These are phyloP conservation scores for Phoma sp. DNA, from an alignment of 2,329 filamentous ascomycete species.

Conservation along the genomic window DNA sequence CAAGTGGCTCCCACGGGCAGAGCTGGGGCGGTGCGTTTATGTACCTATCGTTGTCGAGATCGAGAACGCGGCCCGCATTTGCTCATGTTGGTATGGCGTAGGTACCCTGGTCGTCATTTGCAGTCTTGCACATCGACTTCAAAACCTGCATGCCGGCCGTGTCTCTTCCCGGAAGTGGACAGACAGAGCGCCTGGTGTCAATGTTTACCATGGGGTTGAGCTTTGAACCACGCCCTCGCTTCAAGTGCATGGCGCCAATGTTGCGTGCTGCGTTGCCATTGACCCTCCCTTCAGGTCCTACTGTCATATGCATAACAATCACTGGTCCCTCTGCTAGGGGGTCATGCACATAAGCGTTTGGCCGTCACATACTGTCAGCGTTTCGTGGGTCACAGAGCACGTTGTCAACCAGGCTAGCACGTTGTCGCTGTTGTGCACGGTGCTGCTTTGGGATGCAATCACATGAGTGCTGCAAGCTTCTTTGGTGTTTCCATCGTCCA, in stretches of 20 bases:
- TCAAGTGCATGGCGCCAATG: conserved; percentile 19
- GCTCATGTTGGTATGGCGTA: conserved; percentile 33
- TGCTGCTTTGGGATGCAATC: neutral
- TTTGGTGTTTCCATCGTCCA: neutral
- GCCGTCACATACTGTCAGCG: no score
- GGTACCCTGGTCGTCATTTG: conserved; percentile 28
- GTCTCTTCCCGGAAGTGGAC: conserved; percentile 5
- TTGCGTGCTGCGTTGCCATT: conserved; percentile 18
- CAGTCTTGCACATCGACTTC: conserved; percentile 20
- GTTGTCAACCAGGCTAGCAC: conserved; percentile 2
- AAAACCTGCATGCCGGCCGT: conserved; percentile 21
- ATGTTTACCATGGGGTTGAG: neutral
- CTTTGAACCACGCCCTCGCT: no score
- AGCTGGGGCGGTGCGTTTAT: conserved; percentile 35
- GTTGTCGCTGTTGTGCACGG: neutral
- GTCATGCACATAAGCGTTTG: conserved; percentile 12
- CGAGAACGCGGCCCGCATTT: conserved; percentile 38
- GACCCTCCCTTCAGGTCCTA: neutral
- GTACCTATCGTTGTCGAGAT: conserved; percentile 28
- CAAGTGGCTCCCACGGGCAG: conserved; percentile 28
- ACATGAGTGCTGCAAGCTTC: neutral
- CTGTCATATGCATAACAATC: conserved; percentile 5
- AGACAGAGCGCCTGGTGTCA: neutral
- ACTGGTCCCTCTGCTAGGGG: conserved; percentile 13
- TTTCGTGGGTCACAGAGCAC: conserved; percentile 1